phyloP scores from a whole-genome alignment of 495 filamentous ascomycete species.

The Penicillium soppii region DNA sequence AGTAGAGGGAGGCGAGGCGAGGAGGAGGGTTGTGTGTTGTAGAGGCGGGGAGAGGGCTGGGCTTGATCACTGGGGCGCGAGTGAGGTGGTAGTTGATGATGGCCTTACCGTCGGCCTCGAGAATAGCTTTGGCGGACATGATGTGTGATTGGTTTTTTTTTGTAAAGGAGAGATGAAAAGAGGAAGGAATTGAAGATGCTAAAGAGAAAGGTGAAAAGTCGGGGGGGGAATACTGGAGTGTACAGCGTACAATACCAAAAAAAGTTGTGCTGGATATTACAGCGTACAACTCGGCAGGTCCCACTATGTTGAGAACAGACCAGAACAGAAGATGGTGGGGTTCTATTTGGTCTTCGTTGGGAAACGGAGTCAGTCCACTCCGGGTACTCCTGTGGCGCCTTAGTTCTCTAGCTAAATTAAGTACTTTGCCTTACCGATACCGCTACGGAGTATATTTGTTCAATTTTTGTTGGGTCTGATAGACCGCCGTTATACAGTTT shows the following conservation, averaged over 20 bases:
- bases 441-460: no score
- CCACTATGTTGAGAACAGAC: slow-evolving; percentile 23
- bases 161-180: slow-evolving; percentile 13
- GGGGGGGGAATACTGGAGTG: slow-evolving; percentile 17
- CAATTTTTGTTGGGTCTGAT: slow-evolving; percentile 8
- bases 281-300: slow-evolving; percentile 33
- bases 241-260: slow-evolving; percentile 25
- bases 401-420: no score
- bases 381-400: not conserved
- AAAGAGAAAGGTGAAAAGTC: slow-evolving; percentile 4
- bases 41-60: slow-evolving; percentile 82
- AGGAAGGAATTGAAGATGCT: slow-evolving; percentile 10
- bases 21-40: slow-evolving; percentile 88
- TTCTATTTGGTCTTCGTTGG: not conserved
- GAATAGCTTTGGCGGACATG: slow-evolving; percentile 98
- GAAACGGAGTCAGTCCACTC: not conserved
- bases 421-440: slow-evolving; percentile 3
- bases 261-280: slow-evolving; percentile 34
- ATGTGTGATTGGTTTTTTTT: slow-evolving; percentile 31
- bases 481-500: no score
- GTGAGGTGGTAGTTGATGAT: slow-evolving; percentile 99
- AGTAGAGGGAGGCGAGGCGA: slow-evolving; percentile 87
- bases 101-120: slow-evolving; percentile 99
- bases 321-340: slow-evolving; percentile 5
- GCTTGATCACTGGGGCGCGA: slow-evolving; percentile 95